Conservation (phyloP, 2,329 filamentous ascomycete species). For the Claviceps digitariae region DNA sequence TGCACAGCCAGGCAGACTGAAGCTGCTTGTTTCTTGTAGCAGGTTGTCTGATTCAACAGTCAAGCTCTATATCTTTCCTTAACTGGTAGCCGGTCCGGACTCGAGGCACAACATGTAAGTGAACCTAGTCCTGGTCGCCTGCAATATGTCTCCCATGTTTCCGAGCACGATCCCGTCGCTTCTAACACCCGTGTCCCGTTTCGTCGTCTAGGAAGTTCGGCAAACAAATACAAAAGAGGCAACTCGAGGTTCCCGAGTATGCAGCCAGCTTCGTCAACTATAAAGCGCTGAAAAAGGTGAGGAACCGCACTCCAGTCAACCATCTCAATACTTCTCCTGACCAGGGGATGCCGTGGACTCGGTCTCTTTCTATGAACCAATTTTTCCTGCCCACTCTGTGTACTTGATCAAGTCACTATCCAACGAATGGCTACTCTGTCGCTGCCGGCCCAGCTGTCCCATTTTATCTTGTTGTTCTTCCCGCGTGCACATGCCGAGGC, state of each 20-base stretch:
- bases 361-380: neutral
- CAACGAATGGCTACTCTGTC: neutral
- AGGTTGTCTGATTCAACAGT: neutral
- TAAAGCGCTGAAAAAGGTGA: conserved; percentile 95
- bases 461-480: neutral
- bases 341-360: neutral
- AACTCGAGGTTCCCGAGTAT: conserved; percentile 98
- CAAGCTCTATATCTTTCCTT: neutral
- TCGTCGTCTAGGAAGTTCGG: conserved; percentile 77
- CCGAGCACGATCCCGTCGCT: neutral
- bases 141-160: neutral
- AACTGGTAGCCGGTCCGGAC: conserved; percentile 5
- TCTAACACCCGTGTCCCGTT: conserved; percentile 5
- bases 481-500: neutral
- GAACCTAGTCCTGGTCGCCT: neutral
- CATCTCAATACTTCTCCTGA: neutral
- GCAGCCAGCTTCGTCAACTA: conserved; percentile 98
- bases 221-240: conserved; percentile 97
- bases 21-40: conserved; percentile 2
- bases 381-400: neutral
- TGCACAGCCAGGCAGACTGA: neutral
- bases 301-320: neutral
- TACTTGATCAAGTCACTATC: neutral
- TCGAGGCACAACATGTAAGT: conserved; percentile 23
- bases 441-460: neutral